Base-by-base conservation (phyloP, 345 rosid species). In the Populus nigra region DNA sequence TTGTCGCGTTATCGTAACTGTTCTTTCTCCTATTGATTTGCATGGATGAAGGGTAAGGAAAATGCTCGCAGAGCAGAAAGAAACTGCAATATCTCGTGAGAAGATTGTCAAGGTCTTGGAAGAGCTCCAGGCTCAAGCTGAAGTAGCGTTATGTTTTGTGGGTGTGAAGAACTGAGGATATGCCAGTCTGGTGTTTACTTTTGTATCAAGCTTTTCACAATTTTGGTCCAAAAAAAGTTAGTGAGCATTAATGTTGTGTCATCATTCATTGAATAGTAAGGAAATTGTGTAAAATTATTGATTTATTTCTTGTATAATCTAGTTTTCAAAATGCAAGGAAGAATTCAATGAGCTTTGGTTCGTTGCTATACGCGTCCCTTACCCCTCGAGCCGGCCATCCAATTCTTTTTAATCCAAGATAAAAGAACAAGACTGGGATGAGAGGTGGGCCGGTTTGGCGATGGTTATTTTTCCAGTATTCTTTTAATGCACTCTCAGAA, bases 71-170 rank as follows among this genome's bases (percentile, higher is more conserved):
- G 97, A 89, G 66, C 82, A 86, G 65, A 79, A 71, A 27, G 93
- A 87, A 86, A 87, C 84, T 8, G 69, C 33, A 13, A 23, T 88
- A 15, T 53, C 85, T 69, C 94, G 98, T 7, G 94, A 91, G 82
- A 88, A 86, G 81, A 81, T 94, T 59, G 90, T 92, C 8, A 90
- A 93, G 89, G 91, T 90, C 72, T 87, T 93, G 86, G 93, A 92
- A 84, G 98, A 96, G 87, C 92, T 93, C 72, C 97, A 93, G 78
- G 96, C 96, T 41, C 91, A 90, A 84, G 98, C 99, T n/a, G 97
- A 95, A 89, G 96, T 95, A 77, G 97, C 97, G 71, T 79, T 95
- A 70, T 95, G 99, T 87, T 95, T 95, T 87, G 91, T 90, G 7
- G 91, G 93, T 4, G 85, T 91, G 74, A 92, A 95, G 87, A 87